A percentile compares a stretch with the other conserved stretches of the same genome.
These are phyloP conservation scores for Salix purpurea DNA, from an alignment of 345 rosid species.

Conservation along the genomic window DNA sequence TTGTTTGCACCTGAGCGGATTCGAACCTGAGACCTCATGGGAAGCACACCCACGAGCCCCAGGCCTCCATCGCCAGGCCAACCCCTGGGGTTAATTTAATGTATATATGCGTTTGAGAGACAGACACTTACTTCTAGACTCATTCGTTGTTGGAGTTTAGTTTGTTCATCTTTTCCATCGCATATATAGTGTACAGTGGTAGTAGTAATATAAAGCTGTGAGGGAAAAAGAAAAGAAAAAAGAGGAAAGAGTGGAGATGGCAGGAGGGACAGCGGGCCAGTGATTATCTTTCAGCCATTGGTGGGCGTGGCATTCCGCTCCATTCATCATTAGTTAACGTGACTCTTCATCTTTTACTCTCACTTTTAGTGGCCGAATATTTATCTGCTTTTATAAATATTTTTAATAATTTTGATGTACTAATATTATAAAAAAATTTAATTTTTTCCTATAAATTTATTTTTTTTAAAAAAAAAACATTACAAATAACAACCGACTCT, in stretches of 20 bases:
- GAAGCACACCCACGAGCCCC: no score
- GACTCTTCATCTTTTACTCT: not conserved
- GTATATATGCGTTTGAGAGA: not conserved
- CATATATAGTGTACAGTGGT: not conserved
- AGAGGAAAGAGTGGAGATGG: not conserved
- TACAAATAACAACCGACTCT: no score
- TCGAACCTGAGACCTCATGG: no score
- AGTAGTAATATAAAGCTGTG: not conserved
- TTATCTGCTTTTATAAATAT: no score
- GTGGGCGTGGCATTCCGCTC: conserved; percentile 5
- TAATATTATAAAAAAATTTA: no score
- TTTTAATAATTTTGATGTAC: no score
- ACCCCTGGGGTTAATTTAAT: no score
- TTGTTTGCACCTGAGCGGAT: no score
- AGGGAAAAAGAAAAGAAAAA: not conserved
- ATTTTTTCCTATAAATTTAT: not conserved
- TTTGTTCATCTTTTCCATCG: not conserved
- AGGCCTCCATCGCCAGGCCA: no score
- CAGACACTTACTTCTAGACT: not conserved
- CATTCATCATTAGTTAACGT: conserved; percentile 16
- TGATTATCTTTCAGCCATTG: not conserved
- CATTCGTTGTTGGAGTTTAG: not conserved
- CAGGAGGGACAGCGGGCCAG: not conserved
- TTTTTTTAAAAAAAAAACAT: not conserved
- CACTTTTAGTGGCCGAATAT: not conserved